Evolutionary conservation across 179 eudicot species (phyloP), one percentile per base, ranked within the genome.

Genomic region (Vitellaria paradoxa): DNA sequence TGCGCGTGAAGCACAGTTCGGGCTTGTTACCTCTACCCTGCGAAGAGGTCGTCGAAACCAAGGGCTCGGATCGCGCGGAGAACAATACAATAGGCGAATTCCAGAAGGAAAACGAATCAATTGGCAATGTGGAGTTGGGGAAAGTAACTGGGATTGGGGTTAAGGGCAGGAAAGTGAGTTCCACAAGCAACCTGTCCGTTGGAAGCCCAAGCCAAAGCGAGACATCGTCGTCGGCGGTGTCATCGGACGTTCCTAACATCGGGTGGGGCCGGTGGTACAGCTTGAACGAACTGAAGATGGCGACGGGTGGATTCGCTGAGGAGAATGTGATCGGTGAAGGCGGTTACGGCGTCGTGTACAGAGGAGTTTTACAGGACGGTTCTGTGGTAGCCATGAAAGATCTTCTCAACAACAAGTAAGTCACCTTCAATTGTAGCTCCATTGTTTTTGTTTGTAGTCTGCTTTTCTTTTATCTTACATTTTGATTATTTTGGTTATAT

Each of bases 261-360:
- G 97, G 99, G 71, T 95, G 99, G 99, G 99, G 99, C 0, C 69
- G 89, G 81, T 95, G 97, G 99, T 91, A 90, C 74, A 83, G 89
- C 60, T 78, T 91, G 81, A 88, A 72, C 63, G 99, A 95, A 90
- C 92, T 95, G 59, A 89, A 95, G 80, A 26, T 79, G 69, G 97
- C 97, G 80, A 95, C 99, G 26, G 74, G 84, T 81, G 90, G 93
- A 53, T 95, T 95, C 67, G 63, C 82, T 0, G 89, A 53, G 2
- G 92, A 91, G 72, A 84, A 88, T 85, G 89, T 93, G 77, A 85
- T 95, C 60, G 99, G 99, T 26, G 97, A 93, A 85, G 99, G 99
- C 18, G 99, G 99, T 5, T 95, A 93, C 55, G 99, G 99, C 0
- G 52, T 95, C 71, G 99, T 95, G 60, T 95, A 88, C 55, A 88